Evolutionary conservation across 805 yeast genomes (phyloP).

Genomic region (Lachancea lanzarotensis): DNA sequence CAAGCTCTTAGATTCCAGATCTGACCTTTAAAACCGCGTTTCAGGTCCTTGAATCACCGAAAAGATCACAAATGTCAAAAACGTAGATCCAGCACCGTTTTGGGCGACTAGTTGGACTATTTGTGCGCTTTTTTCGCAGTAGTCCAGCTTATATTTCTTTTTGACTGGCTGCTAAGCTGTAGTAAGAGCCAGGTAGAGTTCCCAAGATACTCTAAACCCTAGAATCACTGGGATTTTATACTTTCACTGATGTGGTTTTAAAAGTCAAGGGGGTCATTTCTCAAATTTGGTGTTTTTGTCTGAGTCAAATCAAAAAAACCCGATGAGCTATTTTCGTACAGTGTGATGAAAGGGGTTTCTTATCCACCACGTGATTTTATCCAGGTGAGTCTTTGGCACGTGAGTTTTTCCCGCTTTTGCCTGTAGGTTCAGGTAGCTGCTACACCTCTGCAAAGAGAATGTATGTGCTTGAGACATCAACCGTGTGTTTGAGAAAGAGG

Average conservation of each 20-base stretch:
- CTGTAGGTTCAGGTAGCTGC: background rate
- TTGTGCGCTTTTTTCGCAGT: too few relatives aligned
- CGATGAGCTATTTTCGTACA: slow-evolving; percentile 3
- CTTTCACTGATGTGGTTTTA: background rate
- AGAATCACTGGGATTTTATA: background rate
- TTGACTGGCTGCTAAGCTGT: background rate
- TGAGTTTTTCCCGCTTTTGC: too few relatives aligned
- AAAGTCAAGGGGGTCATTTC: slow-evolving; percentile 1
- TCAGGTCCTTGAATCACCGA: too few relatives aligned
- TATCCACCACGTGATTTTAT: too few relatives aligned
- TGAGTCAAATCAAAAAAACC: slow-evolving; percentile 2
- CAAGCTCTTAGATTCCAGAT: too few relatives aligned
- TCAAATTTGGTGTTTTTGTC: background rate
- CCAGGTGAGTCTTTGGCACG: background rate
- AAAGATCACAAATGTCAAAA: too few relatives aligned
- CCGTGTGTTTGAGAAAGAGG: background rate
- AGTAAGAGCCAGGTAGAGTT: background rate
- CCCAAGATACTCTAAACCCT: background rate
- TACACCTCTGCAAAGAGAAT: background rate
- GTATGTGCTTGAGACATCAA: background rate
- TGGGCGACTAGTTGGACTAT: too few relatives aligned
- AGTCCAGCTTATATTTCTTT: background rate
- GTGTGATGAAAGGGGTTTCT: background rate
- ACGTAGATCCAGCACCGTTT: too few relatives aligned
- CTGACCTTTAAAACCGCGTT: too few relatives aligned